Percentiles rank a stretch among this genome's conserved stretches.
These are phyloP conservation scores for Schizonepeta tenuifolia DNA, from an alignment of 257 asterid genomes.

Conservation along the genomic window DNA sequence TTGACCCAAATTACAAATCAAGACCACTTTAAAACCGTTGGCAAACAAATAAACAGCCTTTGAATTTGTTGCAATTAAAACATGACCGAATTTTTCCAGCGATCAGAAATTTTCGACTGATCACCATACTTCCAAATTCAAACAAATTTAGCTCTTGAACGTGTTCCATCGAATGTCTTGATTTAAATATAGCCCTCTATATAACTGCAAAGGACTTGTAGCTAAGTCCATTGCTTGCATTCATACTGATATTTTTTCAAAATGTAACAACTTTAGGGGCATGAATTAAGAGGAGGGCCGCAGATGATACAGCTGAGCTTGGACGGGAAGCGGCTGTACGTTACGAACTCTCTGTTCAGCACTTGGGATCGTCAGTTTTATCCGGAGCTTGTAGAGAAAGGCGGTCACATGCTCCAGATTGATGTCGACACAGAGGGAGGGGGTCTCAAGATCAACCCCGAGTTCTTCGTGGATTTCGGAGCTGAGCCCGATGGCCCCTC, in stretches of 20 bases:
- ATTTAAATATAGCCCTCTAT: not conserved
- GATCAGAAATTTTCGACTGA: too few relatives aligned
- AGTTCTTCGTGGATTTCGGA: slow-evolving; percentile 83
- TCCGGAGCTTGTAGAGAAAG: slow-evolving; percentile 80
- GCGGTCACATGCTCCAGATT: slow-evolving; percentile 80
- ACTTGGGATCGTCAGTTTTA: slow-evolving; percentile 90
- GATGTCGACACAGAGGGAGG: slow-evolving; percentile 80
- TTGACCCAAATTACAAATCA: too few relatives aligned
- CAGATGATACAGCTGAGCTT: slow-evolving; percentile 98
- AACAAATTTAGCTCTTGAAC: too few relatives aligned
- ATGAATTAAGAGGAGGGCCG: slow-evolving; percentile 85
- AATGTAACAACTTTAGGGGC: slow-evolving; percentile 51
- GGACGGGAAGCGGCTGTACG: slow-evolving; percentile 88
- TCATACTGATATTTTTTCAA: slow-evolving; percentile 1
- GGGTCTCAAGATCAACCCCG: slow-evolving; percentile 72
- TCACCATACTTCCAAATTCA: too few relatives aligned
- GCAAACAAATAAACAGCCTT: too few relatives aligned
- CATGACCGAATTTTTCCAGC: too few relatives aligned
- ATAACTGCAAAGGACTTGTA: not conserved
- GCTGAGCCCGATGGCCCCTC: slow-evolving; percentile 94
- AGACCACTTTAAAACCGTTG: too few relatives aligned
- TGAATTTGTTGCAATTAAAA: too few relatives aligned
- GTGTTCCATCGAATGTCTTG: not conserved
- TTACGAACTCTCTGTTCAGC: slow-evolving; percentile 89
- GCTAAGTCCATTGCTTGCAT: not conserved